Evolutionary conservation across 176 grass and related monocot genomes (phyloP).

Genomic region (Aegilops sharonensis): DNA sequence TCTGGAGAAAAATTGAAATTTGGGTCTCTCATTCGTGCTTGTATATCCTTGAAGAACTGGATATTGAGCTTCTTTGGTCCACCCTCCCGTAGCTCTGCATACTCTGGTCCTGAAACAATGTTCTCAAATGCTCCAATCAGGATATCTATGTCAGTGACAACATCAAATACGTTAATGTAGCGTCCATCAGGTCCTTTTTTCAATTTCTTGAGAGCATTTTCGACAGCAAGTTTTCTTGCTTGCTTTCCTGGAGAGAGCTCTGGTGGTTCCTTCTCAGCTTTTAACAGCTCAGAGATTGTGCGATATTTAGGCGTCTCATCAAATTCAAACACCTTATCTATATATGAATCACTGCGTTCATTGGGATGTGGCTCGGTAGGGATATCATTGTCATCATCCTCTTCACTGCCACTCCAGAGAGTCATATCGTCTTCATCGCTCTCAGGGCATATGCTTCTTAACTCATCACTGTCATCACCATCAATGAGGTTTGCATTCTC

Average conservation of each 20-base stretch:
- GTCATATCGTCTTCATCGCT: slow-evolving; percentile 80
- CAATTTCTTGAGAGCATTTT: slow-evolving; percentile 95
- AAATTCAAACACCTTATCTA: slow-evolving; percentile 98
- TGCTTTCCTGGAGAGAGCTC: slow-evolving; percentile 89
- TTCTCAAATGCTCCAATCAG: slow-evolving; percentile 97
- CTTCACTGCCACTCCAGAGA: slow-evolving; percentile 92
- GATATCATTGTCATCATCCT: slow-evolving; percentile 69
- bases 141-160: slow-evolving; percentile 92
- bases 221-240: slow-evolving; percentile 87
- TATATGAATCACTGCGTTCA: slow-evolving; percentile 72
- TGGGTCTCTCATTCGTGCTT: slow-evolving; percentile 82
- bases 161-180: slow-evolving; percentile 84
- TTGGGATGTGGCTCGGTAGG: slow-evolving; percentile 67
- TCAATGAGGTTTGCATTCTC: slow-evolving; percentile 79
- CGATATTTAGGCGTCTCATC: slow-evolving; percentile 84
- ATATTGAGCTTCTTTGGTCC: slow-evolving; percentile 94
- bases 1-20: slow-evolving; percentile 91
- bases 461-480: slow-evolving; percentile 76
- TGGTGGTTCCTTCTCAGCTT: slow-evolving; percentile 83
- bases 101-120: slow-evolving; percentile 86
- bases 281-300: slow-evolving; percentile 75
- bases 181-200: slow-evolving; percentile 90
- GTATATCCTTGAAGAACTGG: slow-evolving; percentile 95
- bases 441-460: slow-evolving; percentile 85
- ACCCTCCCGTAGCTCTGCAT: slow-evolving; percentile 75